These are phyloP conservation scores for Filobasidium wieringae DNA, from an alignment of 768 basidiomycete genomes.

Conservation along the genomic window DNA sequence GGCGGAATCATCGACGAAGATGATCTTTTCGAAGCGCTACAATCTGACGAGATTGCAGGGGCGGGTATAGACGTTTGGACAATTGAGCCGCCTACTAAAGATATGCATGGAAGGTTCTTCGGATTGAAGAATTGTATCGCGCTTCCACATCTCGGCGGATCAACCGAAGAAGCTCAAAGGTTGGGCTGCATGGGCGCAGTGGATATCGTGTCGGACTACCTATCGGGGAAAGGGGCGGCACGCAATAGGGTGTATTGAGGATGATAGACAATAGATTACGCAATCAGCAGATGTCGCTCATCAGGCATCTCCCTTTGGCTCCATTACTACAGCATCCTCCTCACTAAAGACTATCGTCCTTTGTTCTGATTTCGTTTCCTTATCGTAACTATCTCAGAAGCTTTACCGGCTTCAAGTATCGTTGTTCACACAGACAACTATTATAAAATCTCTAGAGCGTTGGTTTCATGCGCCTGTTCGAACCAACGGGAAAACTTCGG, in stretches of 20 bases:
- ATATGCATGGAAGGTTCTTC: constrained; percentile 24
- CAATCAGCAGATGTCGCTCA: too few species aligned
- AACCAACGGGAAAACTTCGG: too few species aligned
- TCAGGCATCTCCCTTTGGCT: too few species aligned
- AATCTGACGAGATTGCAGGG: constrained; percentile 20
- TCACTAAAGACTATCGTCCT: too few species aligned
- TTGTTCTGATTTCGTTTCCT: too few species aligned
- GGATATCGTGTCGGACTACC: constrained; percentile 24
- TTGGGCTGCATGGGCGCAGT: constrained; percentile 25
- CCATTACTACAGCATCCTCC: too few species aligned
- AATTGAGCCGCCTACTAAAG: constrained; percentile 25
- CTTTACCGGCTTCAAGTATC: too few species aligned
- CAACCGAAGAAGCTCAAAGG: constrained; percentile 24
- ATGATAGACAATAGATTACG: too few species aligned
- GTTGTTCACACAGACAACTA: too few species aligned
- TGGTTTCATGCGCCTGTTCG: too few species aligned
- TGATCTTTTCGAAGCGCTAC: constrained; percentile 22
- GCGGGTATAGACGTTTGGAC: constrained; percentile 34
- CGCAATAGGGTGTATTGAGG: constrained; percentile 24
- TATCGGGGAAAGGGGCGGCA: constrained; percentile 23
- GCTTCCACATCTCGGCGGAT: constrained; percentile 32
- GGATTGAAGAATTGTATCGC: constrained; percentile 26
- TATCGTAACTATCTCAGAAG: too few species aligned
- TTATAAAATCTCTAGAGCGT: too few species aligned
- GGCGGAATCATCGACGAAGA: constrained; percentile 35